Base-by-base conservation (phyloP, 495 filamentous ascomycete species). In the Penicillium diatomitis region DNA sequence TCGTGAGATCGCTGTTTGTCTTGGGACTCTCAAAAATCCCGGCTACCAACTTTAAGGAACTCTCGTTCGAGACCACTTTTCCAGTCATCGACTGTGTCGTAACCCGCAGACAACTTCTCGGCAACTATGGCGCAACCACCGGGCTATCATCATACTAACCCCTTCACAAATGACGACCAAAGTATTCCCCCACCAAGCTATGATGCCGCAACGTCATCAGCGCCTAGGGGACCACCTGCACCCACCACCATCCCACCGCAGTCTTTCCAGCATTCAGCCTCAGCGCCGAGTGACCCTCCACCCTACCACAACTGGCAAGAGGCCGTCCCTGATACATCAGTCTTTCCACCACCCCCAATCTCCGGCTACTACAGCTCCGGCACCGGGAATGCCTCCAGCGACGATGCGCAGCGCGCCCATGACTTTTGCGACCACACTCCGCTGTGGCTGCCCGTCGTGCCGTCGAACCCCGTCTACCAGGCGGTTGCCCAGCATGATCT, bases 271-370 rank as follows among this genome's bases (percentile, higher is more conserved):
- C 30, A 8, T 36, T 10, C 7, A 36, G n/a, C 5, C 29, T 5
- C 41, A 44, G 6, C 41, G 27, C 10, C 41, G 8, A 44, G 54
- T 3, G 60, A 77, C 1, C 78, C 79, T 5, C 79, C 82, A 30
- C 71, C 76, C 29, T 79, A 85, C 56, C 86, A 94, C 60, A 86
- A 90, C 71, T 94, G 88, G 89, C 74, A 85, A 56, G 73, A 79
- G 29, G 74, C 80, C 4, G 80, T 94, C 8, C 87, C 86, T 3
- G 89, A 95, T 63, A 92, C 79, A 29, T 69, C 87, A 1, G 75
- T 82, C 34, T 83, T 95, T 43, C 89, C 89, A 0, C 91, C 91
- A 2, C 88, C 91, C 0, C 90, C 91, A 2, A 68, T 75, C 39
- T 67, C 90, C 50, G 79, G 81, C 35, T 79, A 83, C 56, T 77